Evolutionary conservation across 2,329 filamentous ascomycete species (phyloP).

Genomic region (Sporothrix luriei): DNA sequence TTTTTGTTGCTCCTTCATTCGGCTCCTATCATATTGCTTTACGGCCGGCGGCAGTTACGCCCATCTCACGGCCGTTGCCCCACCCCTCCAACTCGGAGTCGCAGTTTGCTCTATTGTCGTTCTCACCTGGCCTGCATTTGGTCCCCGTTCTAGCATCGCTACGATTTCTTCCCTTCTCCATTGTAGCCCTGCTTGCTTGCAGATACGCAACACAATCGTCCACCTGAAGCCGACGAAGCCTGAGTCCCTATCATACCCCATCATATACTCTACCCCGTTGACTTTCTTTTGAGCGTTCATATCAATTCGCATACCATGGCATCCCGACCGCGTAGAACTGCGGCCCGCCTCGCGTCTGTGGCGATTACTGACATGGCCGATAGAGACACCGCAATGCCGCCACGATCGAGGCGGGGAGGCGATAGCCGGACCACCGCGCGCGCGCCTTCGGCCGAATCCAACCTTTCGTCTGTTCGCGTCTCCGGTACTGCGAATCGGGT

Average conservation of each 20-base stretch:
- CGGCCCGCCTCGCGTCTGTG: slow-evolving; percentile 50
- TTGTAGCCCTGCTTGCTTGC: neutral
- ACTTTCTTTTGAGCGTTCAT: neutral
- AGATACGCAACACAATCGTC: neutral
- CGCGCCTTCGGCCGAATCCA: slow-evolving; percentile 47
- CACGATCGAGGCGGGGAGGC: slow-evolving; percentile 54
- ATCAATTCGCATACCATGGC: slow-evolving; percentile 44
- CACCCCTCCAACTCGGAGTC: slow-evolving; percentile 22
- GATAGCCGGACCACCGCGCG: slow-evolving; percentile 45
- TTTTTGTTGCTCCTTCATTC: neutral
- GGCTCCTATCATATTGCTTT: slow-evolving; percentile 1
- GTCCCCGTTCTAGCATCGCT: neutral
- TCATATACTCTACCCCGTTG: neutral
- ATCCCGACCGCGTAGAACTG: slow-evolving; percentile 53
- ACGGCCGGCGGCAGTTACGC: slow-evolving; percentile 2
- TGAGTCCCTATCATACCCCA: neutral
- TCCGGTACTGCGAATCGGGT: slow-evolving; percentile 29
- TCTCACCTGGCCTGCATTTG: neutral
- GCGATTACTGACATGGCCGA: slow-evolving; percentile 57
- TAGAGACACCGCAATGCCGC: slow-evolving; percentile 55
- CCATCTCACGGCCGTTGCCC: slow-evolving; percentile 18
- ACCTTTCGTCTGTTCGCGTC: slow-evolving; percentile 30
- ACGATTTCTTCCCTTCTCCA: neutral
- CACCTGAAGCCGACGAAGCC: neutral
- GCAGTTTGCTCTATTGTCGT: neutral